Base-by-base conservation (phyloP, 139 green algal genomes). In the Limnomonas spitsbergensis region DNA sequence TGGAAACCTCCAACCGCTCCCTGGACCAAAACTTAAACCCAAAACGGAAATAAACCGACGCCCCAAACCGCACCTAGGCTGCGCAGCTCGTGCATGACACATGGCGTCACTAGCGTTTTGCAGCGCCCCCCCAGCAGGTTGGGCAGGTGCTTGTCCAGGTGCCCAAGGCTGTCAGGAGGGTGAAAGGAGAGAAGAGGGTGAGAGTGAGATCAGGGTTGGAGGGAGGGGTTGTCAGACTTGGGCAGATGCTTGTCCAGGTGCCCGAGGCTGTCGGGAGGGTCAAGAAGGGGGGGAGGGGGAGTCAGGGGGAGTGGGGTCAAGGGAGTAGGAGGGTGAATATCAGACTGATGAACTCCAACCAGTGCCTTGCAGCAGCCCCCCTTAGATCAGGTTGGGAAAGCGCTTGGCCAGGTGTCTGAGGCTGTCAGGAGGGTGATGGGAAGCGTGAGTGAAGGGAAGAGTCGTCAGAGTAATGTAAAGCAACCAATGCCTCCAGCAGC, bases 41-140 rank as follows among this genome's bases (percentile, higher is more conserved):
- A n/a, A n/a, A n/a, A n/a, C n/a, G n/a, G n/a, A n/a, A n/a, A n/a
- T n/a, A n/a, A n/a, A n/a, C n/a, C n/a, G n/a, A n/a, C n/a, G n/a
- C n/a, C n/a, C n/a, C n/a, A n/a, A n/a, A n/a, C n/a, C n/a, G n/a
- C n/a, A n/a, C n/a, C 90, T 31, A 94, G 73, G 2, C 40, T 73
- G 4, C 66, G 37, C 14, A 93, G 87, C 86, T 94, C 90, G 0
- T 69, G 42, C 35, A 85, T 90, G 36, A 93, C 81, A 76, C 90
- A 94, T 32, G 76, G 81, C 0, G 88, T 93, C 26, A 86, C 90
- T 79, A 91, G 93, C 1, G 90, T 80, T 76, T 91, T 90, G 9
- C 81, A 81, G 0, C 69, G 70, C 9, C 79, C 88, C 0, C 91
- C 91, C 31, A 95, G 78, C 53, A 95, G 80, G 32, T 82, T 81